Conservation (phyloP, 1,284 basidiomycete genomes). For the Sporisorium reilianum region DNA sequence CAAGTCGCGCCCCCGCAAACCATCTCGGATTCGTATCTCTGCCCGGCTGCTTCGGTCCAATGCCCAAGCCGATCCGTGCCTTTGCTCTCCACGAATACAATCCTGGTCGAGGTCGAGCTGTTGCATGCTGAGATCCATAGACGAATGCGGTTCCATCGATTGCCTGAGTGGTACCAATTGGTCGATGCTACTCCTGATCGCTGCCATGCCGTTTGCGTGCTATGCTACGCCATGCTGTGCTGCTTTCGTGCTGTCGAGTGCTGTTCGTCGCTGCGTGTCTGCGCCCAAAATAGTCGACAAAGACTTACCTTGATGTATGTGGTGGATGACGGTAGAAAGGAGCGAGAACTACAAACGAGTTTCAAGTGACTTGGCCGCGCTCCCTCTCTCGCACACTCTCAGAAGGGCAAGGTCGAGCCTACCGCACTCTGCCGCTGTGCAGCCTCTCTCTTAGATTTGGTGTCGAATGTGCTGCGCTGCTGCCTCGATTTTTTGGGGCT, state of each 20-base stretch:
- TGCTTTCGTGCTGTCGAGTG: neutral
- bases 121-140: neutral
- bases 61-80: no score
- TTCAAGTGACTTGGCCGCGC: neutral
- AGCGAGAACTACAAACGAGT: neutral
- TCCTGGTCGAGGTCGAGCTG: neutral
- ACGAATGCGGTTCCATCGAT: neutral
- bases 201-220: neutral
- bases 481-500: neutral
- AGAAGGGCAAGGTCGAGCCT: no score
- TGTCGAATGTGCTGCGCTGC: neutral
- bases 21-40: neutral
- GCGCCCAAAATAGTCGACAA: neutral
- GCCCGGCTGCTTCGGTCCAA: neutral
- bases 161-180: neutral
- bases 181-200: neutral
- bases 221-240: neutral
- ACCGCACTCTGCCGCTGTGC: constrained; percentile 3
- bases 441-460: no score
- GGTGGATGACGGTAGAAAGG: constrained; percentile 48
- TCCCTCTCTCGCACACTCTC: constrained; percentile 11
- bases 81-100: no score
- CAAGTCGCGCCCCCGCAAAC: no score
- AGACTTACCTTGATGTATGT: constrained; percentile 47
- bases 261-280: neutral